phyloP scores from a whole-genome alignment of 345 rosid species.

The Populus deltoides region DNA sequence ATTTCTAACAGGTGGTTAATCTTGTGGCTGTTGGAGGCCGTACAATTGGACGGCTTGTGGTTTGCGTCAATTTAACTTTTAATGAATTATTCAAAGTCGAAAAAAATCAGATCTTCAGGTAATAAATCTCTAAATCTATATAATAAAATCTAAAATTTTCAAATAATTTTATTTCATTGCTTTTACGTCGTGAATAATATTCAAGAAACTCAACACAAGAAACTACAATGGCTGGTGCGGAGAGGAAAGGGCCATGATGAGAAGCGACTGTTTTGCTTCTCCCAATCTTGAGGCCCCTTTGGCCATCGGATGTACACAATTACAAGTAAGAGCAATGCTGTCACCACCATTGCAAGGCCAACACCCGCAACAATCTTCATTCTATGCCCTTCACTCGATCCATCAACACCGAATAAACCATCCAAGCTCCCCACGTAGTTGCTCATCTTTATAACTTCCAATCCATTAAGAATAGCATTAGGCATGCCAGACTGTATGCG shows the following conservation, averaged over 20 bases:
- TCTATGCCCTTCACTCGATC: constrained; percentile 25
- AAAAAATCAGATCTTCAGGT: too few species aligned
- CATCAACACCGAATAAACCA: constrained; percentile 40
- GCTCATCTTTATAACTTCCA: constrained; percentile 76
- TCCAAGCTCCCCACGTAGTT: constrained; percentile 56
- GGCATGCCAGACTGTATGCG: constrained; percentile 33
- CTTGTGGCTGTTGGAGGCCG: too few species aligned
- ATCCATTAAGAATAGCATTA: constrained; percentile 70
- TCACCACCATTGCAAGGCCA: constrained; percentile 49
- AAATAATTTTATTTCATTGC: too few species aligned
- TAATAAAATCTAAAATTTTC: too few species aligned
- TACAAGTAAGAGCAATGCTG: constrained; percentile 46
- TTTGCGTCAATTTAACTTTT: too few species aligned
- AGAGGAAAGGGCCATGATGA: constrained; percentile 74
- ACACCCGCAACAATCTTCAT: constrained; percentile 53
- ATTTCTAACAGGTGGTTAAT: too few species aligned
- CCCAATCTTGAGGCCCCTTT: constrained; percentile 58
- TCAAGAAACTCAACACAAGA: neutral
- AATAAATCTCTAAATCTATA: too few species aligned
- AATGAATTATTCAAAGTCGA: too few species aligned
- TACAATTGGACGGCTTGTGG: too few species aligned
- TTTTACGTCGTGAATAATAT: too few species aligned
- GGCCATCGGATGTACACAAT: constrained; percentile 46
- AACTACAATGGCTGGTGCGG: constrained; percentile 39
- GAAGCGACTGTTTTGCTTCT: constrained; percentile 50